A percentile compares a stretch with the other conserved stretches of the same genome.
These are phyloP conservation scores for Styphnolobium japonicum DNA, from an alignment of 306 rosid species.

Conservation along the genomic window DNA sequence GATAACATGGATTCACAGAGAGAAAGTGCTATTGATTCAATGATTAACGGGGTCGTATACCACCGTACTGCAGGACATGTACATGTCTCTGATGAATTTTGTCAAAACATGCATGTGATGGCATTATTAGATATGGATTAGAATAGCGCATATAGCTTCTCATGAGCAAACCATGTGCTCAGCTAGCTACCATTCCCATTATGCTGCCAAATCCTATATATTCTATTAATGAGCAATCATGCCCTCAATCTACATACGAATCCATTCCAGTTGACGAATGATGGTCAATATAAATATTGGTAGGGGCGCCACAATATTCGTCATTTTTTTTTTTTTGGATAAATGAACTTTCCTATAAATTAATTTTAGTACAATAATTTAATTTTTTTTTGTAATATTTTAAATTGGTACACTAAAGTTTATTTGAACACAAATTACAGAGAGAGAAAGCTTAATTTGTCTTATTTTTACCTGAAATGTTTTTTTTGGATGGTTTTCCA, in stretches of 20 bases:
- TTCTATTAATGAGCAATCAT: not conserved
- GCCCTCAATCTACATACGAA: not conserved
- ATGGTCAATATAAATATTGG: not conserved
- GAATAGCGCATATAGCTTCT: slow-evolving; percentile 11
- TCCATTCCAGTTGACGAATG: not conserved
- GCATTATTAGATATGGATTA: slow-evolving; percentile 17
- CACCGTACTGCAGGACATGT: slow-evolving; percentile 29
- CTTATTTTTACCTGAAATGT: not conserved
- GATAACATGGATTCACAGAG: not conserved
- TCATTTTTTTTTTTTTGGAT: not conserved
- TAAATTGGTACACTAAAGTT: not conserved
- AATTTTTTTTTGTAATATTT: not conserved
- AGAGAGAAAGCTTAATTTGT: not conserved
- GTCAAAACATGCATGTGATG: slow-evolving; percentile 40
- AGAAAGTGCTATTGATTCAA: not conserved
- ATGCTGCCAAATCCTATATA: not conserved
- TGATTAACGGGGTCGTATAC: slow-evolving; percentile 19
- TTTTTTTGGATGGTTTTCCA: not conserved
- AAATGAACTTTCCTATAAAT: not conserved
- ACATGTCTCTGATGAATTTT: not conserved
- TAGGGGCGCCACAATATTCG: not conserved
- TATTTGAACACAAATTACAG: not conserved
- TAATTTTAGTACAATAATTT: not conserved
- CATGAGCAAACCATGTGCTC: slow-evolving; percentile 40
- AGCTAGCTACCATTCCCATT: slow-evolving; percentile 9